Evolutionary conservation across 768 basidiomycete species (phyloP), one percentile per base, ranked within the genome.

Genomic region (Hebeloma cylindrosporum): DNA sequence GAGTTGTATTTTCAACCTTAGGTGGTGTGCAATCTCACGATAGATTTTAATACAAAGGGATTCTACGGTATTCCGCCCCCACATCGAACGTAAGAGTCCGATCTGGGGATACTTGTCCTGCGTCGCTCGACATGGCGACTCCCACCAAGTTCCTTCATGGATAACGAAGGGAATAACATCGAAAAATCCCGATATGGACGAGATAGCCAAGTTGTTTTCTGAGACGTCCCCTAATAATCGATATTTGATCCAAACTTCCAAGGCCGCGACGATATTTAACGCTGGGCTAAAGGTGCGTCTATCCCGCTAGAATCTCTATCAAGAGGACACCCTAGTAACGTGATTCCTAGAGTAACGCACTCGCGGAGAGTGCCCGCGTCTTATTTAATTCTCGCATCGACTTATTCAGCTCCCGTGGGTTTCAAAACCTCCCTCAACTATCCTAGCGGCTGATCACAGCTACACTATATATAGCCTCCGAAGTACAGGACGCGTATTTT

Each of bases 31-130:
- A 45, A 11, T 14, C 22, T 39, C 23, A 17, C 18, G 41, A 13
- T 4, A 35, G 13, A 11, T 26, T 32, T 17, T 23, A 11, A 14
- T 16, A 16, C 14, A n/a, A 13, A 64, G 62, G 42, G 62, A 64
- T 32, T 59, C 60, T 13, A 23, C 48, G 3, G 45, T 58, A 1
- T 64, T 64, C 47, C 51, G 58, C 20, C 62, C 62, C 8, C 50
- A 56, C 20, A 11, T 64, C 5, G 47, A 57, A 25, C 45, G 18
- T 16, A 48, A 40, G 14, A 62, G 61, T 40, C 62, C 62, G 11
- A 60, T 64, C 21, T 64, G 62, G 62, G 61, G 61, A 3, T 62
- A 61, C 39, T 37, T 64, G 11, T 51, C 58, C 0, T 64, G 62
- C 22, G 36, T 61, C 2, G 57, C 59, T 8, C 41, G 44, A 20